Percentiles rank a stretch among this genome's conserved stretches.
Evolutionary conservation across 257 asterid genomes (phyloP).

Genomic region (Lycium barbarum): DNA sequence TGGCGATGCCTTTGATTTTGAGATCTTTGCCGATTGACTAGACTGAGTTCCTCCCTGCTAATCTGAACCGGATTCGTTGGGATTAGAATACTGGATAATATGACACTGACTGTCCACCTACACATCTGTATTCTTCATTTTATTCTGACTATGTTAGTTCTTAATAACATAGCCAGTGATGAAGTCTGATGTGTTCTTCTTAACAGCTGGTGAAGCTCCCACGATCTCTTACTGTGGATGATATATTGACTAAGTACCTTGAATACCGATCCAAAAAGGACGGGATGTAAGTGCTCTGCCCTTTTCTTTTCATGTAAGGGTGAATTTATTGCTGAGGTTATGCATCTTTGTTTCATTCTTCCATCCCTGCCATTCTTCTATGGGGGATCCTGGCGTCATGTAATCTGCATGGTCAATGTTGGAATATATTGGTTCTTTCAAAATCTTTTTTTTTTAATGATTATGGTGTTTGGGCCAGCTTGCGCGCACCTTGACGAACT

Average conservation of each 20-base stretch:
- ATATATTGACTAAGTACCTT: slow-evolving; percentile 75
- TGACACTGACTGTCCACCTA: background rate
- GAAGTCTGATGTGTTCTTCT: background rate
- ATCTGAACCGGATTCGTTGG: background rate
- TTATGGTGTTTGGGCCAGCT: background rate
- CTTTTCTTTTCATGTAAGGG: background rate
- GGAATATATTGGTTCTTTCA: slow-evolving; percentile 10
- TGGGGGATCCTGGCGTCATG: background rate
- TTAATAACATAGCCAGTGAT: background rate
- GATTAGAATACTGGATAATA: slow-evolving; percentile 16
- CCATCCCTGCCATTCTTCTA: background rate
- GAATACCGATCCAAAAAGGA: slow-evolving; percentile 85
- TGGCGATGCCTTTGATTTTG: background rate
- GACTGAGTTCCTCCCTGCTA: slow-evolving; percentile 4
- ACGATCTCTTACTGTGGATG: slow-evolving; percentile 85
- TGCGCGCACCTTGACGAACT: background rate
- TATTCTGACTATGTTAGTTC: slow-evolving; percentile 11
- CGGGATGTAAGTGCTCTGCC: slow-evolving; percentile 68
- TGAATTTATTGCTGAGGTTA: slow-evolving; percentile 10
- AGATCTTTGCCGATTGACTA: slow-evolving; percentile 22
- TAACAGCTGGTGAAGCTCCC: slow-evolving; percentile 97
- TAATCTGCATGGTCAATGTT: background rate
- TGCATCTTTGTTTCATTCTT: slow-evolving; percentile 13
- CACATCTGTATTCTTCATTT: background rate
- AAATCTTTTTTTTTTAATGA: background rate